Percentiles rank a stretch among this genome's conserved stretches.
Conservation (phyloP, 1,284 basidiomycete genomes). For the Entoloma clypeatum region DNA sequence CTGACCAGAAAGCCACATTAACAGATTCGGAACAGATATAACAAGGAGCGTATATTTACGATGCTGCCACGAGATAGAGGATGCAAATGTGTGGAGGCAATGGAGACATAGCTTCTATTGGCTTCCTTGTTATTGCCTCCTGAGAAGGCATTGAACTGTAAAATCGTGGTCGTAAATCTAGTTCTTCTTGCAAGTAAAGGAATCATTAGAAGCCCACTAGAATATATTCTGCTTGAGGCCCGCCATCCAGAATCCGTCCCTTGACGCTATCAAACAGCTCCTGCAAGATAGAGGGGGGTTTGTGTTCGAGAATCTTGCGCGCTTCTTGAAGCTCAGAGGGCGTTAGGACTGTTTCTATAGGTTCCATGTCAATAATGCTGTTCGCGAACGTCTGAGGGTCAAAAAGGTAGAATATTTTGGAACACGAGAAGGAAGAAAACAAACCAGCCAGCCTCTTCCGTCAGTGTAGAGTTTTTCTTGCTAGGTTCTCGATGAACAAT, state of each 20-base stretch:
- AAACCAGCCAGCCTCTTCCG: constrained; percentile 27
- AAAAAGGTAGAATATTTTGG: neutral
- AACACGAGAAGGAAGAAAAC: constrained; percentile 3
- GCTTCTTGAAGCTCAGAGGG: constrained; percentile 21
- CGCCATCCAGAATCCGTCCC: constrained; percentile 21
- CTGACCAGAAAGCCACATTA: constrained; percentile 9
- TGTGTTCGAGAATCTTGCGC: constrained; percentile 19
- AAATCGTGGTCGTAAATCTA: neutral
- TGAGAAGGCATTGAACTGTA: constrained; percentile 30
- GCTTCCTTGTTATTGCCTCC: constrained; percentile 22
- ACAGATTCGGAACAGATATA: neutral
- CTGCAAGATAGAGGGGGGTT: constrained; percentile 24
- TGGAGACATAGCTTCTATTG: constrained; percentile 30
- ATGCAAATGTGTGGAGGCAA: constrained; percentile 29
- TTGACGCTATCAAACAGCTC: constrained; percentile 26
- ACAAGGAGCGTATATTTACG: constrained; percentile 19
- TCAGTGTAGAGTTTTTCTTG: constrained; percentile 25
- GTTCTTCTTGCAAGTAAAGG: too few relatives aligned
- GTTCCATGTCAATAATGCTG: constrained; percentile 24
- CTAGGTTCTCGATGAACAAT: constrained; percentile 11
- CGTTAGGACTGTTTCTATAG: constrained; percentile 25
- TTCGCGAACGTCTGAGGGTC: constrained; percentile 26
- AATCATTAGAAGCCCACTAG: constrained; percentile 18
- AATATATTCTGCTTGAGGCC: constrained; percentile 27
- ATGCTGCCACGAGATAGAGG: constrained; percentile 35